Percentiles rank a stretch among this genome's conserved stretches.
These are phyloP conservation scores for Medakamo hakoo DNA, from an alignment of 139 green algal species.

Conservation along the genomic window DNA sequence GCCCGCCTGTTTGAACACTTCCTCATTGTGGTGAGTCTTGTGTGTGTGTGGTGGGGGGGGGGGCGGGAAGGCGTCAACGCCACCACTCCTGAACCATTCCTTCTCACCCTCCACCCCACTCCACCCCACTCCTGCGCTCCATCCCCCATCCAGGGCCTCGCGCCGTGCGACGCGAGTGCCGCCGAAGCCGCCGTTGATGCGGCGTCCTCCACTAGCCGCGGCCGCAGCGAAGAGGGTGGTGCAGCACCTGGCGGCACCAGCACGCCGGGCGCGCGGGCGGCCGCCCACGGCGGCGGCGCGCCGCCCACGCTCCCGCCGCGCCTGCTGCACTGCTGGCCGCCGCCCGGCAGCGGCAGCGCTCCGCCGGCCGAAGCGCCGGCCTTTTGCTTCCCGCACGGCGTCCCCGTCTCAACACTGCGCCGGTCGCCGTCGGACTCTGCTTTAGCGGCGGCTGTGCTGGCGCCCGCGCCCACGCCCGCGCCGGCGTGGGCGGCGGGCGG, in stretches of 20 bases:
- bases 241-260: neutral
- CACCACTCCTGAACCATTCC: neutral
- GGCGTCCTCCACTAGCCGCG: too few relatives aligned
- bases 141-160: neutral
- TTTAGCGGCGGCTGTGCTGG: too few relatives aligned
- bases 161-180: neutral
- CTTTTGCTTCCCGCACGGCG: neutral
- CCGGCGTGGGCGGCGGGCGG: too few relatives aligned
- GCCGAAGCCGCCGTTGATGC: neutral
- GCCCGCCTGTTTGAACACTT: neutral
- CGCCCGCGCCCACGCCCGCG: too few relatives aligned
- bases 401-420: neutral
- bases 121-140: too few relatives aligned
- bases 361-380: conserved; percentile 11
- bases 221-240: too few relatives aligned
- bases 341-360: neutral
- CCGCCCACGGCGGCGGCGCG: neutral
- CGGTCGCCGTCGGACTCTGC: neutral
- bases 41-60: neutral
- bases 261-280: neutral
- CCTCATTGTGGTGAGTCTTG: neutral
- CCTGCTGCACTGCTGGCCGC: neutral
- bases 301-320: neutral
- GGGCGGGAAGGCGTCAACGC: neutral
- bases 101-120: neutral